Evolutionary conservation across 495 filamentous ascomycete species (phyloP), one percentile per base, ranked within the genome.

Genomic region (Neurospora terricola): DNA sequence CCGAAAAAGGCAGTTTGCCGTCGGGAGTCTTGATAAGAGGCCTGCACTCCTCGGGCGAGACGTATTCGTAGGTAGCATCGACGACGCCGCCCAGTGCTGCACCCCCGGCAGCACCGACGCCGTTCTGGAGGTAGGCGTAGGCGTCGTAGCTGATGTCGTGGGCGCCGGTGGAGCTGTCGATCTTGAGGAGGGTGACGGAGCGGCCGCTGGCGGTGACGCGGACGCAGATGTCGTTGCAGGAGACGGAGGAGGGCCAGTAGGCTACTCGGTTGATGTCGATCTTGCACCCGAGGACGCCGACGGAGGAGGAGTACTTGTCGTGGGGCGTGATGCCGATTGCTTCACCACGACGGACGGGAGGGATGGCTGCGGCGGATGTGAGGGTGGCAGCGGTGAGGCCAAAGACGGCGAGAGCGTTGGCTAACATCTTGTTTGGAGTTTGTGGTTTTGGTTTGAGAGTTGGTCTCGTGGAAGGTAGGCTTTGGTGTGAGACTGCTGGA

Each of bases 201-300:
- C 83, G 83, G 54, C 74, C 80, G 36, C 37, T 74, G 72, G 83
- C 80, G 71, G 72, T 76, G 27, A 85, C 73, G 18, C 74, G 75
- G 37, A 84, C 75, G 76, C 83, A 85, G 74, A 85, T 79, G 71
- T 81, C 81, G 75, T 80, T 76, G 79, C 83, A 85, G 78, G 80
- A 79, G 39, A 84, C 77, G 2, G 80, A 74, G 10, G 69, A 70
- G 5, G 82, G 83, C 82, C 80, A 85, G 78, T 85, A 85, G 11
- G 83, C 83, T 27, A 84, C 75, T 11, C 82, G 80, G 68, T 83
- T 79, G 27, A 82, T 84, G 77, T 85, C 72, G 45, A 84, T 77
- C 73, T 85, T 84, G 80, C 83, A 85, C 36, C 83, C 83, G 39
- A 85, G 82, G 0, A 85, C 82, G 62, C 83, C 82, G 36, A 83